Conservation (phyloP, 2,329 filamentous ascomycete genomes). For the Calycina herbarum region DNA sequence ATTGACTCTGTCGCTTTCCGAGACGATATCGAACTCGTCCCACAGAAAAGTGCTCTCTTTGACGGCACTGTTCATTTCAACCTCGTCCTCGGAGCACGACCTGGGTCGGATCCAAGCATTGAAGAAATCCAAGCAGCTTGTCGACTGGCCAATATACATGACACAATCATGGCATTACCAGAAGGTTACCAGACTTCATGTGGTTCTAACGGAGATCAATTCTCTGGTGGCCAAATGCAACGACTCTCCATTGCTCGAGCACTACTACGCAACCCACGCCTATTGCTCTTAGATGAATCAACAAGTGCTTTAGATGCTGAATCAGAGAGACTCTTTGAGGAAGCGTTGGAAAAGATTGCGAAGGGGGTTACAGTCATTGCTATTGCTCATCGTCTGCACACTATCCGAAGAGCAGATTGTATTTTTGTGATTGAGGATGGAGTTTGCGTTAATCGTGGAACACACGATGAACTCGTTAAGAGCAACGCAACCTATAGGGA, state of each 20-base stretch:
- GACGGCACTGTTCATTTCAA: conserved; percentile 58
- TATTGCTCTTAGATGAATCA: conserved; percentile 79
- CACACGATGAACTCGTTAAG: conserved; percentile 54
- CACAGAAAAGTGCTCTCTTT: conserved; percentile 59
- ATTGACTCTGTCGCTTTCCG: conserved; percentile 48
- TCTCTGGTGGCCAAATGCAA: conserved; percentile 80
- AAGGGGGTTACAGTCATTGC: conserved; percentile 56
- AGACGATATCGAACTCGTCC: conserved; percentile 55
- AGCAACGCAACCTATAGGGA: conserved; percentile 50
- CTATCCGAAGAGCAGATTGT: conserved; percentile 56
- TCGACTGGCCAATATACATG: conserved; percentile 65
- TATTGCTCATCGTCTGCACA: conserved; percentile 58
- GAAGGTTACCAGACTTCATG: conserved; percentile 66
- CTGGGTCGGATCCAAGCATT: conserved; percentile 54
- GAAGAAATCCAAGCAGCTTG: conserved; percentile 67
- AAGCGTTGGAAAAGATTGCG: conserved; percentile 60
- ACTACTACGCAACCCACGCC: conserved; percentile 66
- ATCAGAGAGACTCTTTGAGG: conserved; percentile 65
- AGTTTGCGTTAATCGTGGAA: conserved; percentile 51
- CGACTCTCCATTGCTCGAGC: conserved; percentile 76
- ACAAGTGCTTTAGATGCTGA: conserved; percentile 76
- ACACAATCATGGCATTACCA: conserved; percentile 62
- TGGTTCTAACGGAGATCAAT: conserved; percentile 68
- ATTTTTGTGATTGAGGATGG: conserved; percentile 59
- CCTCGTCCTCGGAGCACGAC: conserved; percentile 54